A percentile compares a stretch with the other conserved stretches of the same genome.
Evolutionary conservation across 257 asterid species (phyloP).

Genomic region (Craterostigma plantagineum): DNA sequence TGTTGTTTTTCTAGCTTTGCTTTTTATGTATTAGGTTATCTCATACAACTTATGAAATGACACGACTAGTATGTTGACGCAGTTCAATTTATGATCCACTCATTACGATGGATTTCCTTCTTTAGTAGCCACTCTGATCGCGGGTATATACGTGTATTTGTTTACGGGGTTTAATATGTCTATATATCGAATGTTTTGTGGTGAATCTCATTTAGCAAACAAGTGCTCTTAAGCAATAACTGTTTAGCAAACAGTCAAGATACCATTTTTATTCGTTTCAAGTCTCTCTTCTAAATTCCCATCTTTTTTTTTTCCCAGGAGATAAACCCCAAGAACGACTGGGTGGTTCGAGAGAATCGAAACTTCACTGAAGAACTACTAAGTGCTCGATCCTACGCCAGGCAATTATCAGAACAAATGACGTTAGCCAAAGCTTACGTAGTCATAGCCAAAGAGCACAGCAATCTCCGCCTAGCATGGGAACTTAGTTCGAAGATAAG

Average conservation of each 20-base stretch:
- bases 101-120: too few relatives aligned
- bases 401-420: slow-evolving; percentile 66
- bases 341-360: slow-evolving; percentile 15
- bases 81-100: too few relatives aligned
- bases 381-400: slow-evolving; percentile 42
- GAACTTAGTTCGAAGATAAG: slow-evolving; percentile 52
- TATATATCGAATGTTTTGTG: too few relatives aligned
- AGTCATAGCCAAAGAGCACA: slow-evolving; percentile 53
- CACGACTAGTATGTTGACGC: too few relatives aligned
- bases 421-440: slow-evolving; percentile 64
- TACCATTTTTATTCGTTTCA: neutral
- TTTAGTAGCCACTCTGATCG: too few relatives aligned
- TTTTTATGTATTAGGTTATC: too few relatives aligned
- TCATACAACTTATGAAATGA: too few relatives aligned
- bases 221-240: too few relatives aligned
- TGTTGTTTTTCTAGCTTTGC: too few relatives aligned
- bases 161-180: too few relatives aligned
- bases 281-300: neutral
- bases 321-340: slow-evolving; percentile 20
- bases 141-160: too few relatives aligned
- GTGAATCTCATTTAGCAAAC: too few relatives aligned
- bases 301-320: slow-evolving; percentile 27
- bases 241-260: neutral
- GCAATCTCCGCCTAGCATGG: slow-evolving; percentile 65
- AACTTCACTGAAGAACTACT: slow-evolving; percentile 38